Evolutionary conservation across 257 asterid genomes (phyloP).

Genomic region (Petunia axillaris): DNA sequence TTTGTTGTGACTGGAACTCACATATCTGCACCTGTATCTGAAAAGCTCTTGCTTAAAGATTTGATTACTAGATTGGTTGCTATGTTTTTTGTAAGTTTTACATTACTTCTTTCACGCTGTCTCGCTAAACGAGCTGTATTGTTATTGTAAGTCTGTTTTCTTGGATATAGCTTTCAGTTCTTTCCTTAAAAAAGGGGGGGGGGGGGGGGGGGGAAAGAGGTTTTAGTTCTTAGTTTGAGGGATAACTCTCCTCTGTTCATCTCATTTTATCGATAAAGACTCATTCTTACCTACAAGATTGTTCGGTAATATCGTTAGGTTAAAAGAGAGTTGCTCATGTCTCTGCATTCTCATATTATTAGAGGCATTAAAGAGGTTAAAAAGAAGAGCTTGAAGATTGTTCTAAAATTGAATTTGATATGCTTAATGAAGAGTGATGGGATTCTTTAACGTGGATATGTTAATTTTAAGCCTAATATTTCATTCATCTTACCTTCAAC

Average conservation of each 20-base stretch:
- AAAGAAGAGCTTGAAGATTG: not conserved
- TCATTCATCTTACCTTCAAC: not conserved
- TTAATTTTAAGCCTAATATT: conserved; percentile 7
- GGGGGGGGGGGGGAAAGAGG: too few relatives aligned
- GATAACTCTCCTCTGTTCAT: not conserved
- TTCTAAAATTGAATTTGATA: not conserved
- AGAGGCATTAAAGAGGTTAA: not conserved
- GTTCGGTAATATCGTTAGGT: not conserved
- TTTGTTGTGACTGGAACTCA: conserved; percentile 26
- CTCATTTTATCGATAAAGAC: not conserved
- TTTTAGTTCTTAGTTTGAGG: not conserved
- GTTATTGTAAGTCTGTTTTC: not conserved
- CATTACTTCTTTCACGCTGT: not conserved
- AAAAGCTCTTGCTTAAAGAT: not conserved
- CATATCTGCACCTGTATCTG: conserved; percentile 2
- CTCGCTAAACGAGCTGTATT: not conserved
- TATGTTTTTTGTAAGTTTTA: not conserved
- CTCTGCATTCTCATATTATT: conserved; percentile 9
- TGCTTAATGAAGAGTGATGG: conserved; percentile 2
- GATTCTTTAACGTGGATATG: not conserved
- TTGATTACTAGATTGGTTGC: not conserved
- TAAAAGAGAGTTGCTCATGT: not conserved
- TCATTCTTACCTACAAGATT: conserved; percentile 18
- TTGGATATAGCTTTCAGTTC: conserved; percentile 8
- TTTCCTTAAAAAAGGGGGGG: too few relatives aligned